Conservation (phyloP, 768 basidiomycete genomes). For the Coprinopsis cinerea region DNA sequence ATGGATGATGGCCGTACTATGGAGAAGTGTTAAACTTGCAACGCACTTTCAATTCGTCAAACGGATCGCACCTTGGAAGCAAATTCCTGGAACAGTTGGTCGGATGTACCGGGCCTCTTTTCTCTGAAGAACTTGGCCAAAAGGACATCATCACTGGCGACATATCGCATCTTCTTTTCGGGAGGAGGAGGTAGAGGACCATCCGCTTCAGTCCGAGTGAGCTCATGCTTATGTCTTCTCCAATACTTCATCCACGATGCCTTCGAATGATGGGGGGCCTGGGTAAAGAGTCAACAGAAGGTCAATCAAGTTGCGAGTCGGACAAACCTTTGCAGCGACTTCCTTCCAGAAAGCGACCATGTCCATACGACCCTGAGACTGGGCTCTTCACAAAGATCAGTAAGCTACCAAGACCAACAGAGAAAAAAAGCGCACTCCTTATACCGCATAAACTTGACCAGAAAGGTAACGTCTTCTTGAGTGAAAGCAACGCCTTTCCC, state of each 20-base stretch:
- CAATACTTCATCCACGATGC: conserved; percentile 96
- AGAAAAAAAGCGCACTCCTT: conserved; percentile 46
- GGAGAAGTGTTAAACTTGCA: no score
- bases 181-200: conserved; percentile 71
- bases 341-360: conserved; percentile 32
- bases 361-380: conserved; percentile 37
- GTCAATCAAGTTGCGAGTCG: conserved; percentile 12
- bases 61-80: conserved; percentile 50
- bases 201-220: conserved; percentile 58
- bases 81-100: conserved; percentile 80
- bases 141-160: conserved; percentile 69
- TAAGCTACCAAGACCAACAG: conserved; percentile 8
- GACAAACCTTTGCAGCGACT: conserved; percentile 21
- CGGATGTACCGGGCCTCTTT: conserved; percentile 76
- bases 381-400: conserved; percentile 2
- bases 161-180: conserved; percentile 87
- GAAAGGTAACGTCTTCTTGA: conserved; percentile 71
- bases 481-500: conserved; percentile 90
- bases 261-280: conserved; percentile 72
- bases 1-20: conserved; percentile 83
- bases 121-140: conserved; percentile 69
- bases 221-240: conserved; percentile 81
- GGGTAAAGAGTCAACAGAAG: conserved; percentile 20
- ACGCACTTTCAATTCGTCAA: no score
- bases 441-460: conserved; percentile 73